A percentile compares a stretch with the other conserved stretches of the same genome.
phyloP scores from a whole-genome alignment of 1,284 basidiomycete genomes.

The Vanrija sp. region DNA sequence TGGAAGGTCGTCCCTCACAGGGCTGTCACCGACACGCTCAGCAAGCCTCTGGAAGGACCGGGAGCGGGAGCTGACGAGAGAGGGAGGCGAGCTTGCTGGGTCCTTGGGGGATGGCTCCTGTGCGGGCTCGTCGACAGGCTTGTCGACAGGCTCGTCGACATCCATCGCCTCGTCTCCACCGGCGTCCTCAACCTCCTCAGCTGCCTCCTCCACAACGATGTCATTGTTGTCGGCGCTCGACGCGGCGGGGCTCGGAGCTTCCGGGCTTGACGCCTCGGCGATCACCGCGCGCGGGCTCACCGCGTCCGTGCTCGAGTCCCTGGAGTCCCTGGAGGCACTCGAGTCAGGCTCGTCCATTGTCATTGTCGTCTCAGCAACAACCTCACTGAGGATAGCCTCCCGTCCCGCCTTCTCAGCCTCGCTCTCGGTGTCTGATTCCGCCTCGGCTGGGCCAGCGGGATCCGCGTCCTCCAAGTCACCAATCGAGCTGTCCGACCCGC shows the following conservation, averaged over 20 bases:
- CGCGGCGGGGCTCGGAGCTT: neutral
- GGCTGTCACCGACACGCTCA: neutral
- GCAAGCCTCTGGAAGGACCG: neutral
- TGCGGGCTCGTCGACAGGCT: neutral
- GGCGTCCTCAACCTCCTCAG: no score
- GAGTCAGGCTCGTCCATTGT: neutral
- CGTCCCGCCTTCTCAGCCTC: constrained; percentile 11
- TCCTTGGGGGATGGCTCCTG: no score
- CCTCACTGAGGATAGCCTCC: neutral
- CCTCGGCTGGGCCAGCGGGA: neutral
- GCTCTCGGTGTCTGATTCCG: constrained; percentile 11
- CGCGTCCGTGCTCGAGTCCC: neutral
- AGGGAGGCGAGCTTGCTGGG: neutral
- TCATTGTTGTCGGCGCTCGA: neutral
- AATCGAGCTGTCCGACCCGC: constrained; percentile 33
- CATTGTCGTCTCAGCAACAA: neutral
- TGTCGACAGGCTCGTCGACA: constrained; percentile 2
- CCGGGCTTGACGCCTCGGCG: neutral
- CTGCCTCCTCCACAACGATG: neutral
- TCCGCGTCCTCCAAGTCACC: constrained; percentile 33
- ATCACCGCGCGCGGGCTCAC: neutral
- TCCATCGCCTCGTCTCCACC: constrained; percentile 3
- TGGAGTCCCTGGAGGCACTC: neutral
- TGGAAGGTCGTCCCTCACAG: neutral
- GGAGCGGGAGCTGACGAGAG: neutral